A percentile compares a stretch with the other conserved stretches of the same genome.
These are phyloP conservation scores for Ascochyta viciae-villosae DNA, from an alignment of 2,329 filamentous ascomycete genomes.

Conservation along the genomic window DNA sequence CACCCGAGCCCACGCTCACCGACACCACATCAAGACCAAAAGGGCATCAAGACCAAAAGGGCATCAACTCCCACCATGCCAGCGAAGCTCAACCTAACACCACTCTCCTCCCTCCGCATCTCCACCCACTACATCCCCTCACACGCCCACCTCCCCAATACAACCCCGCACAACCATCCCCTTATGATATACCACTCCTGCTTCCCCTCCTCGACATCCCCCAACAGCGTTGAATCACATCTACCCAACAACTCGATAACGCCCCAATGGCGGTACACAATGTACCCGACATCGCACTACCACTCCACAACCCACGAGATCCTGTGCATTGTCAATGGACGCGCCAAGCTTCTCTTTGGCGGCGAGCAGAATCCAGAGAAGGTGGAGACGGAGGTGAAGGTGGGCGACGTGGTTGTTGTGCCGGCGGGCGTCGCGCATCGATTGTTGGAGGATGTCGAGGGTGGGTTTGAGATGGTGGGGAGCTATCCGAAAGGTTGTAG, in stretches of 20 bases:
- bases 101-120: constrained; percentile 62
- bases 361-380: constrained; percentile 66
- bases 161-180: constrained; percentile 67
- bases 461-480: constrained; percentile 71
- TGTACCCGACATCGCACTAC: constrained; percentile 72
- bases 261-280: constrained; percentile 73
- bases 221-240: constrained; percentile 63
- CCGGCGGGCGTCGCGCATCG: constrained; percentile 72
- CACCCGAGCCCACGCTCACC: not conserved
- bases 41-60: not conserved
- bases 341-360: constrained; percentile 70
- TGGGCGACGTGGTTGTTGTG: constrained; percentile 69
- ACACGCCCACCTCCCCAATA: constrained; percentile 67
- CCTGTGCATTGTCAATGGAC: constrained; percentile 65
- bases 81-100: constrained; percentile 44
- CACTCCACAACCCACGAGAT: constrained; percentile 73
- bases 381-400: constrained; percentile 63
- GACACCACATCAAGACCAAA: not conserved
- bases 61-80: constrained; percentile 3
- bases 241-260: constrained; percentile 59
- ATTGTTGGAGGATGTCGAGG: constrained; percentile 63
- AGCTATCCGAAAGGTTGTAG: constrained; percentile 64
- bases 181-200: constrained; percentile 70
- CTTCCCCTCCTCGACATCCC: constrained; percentile 56
- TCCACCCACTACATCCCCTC: constrained; percentile 66